Evolutionary conservation across 1,139 yeast genomes (phyloP).

Genomic region (Pichia sp.): DNA sequence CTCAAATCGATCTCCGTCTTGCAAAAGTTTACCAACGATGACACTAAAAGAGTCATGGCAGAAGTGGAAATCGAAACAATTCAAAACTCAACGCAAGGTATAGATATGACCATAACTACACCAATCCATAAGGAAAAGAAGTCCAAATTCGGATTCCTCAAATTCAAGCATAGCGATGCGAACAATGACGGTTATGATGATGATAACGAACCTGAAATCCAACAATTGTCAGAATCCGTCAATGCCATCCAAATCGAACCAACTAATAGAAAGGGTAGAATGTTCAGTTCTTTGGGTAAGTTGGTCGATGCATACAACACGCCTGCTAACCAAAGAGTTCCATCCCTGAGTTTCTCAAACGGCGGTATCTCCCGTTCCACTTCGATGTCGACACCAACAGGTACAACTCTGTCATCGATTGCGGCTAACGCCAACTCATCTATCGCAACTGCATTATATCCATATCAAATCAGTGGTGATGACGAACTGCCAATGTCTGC

Average conservation of each 20-base stretch:
- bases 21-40: conserved; percentile 67
- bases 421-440: conserved; percentile 17
- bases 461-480: conserved; percentile 66
- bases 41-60: conserved; percentile 65
- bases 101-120: conserved; percentile 55
- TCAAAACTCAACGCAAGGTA: conserved; percentile 80
- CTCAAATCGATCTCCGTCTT: conserved; percentile 54
- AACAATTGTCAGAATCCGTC: conserved; percentile 14
- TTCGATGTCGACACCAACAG: background rate
- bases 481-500: conserved; percentile 68
- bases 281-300: conserved; percentile 17
- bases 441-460: conserved; percentile 54
- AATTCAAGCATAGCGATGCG: conserved; percentile 16
- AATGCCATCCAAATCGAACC: conserved; percentile 15
- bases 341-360: conserved; percentile 12
- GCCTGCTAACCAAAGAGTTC: conserved; percentile 8
- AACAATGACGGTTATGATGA: conserved; percentile 16
- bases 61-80: conserved; percentile 92
- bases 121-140: conserved; percentile 48
- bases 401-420: background rate
- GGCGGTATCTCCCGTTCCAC: conserved; percentile 19
- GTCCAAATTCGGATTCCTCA: conserved; percentile 53
- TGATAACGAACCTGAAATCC: conserved; percentile 10
- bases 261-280: conserved; percentile 17
- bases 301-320: conserved; percentile 19